Base-by-base conservation (phyloP, 345 rosid species). In the Zanthoxylum bungeanum region DNA sequence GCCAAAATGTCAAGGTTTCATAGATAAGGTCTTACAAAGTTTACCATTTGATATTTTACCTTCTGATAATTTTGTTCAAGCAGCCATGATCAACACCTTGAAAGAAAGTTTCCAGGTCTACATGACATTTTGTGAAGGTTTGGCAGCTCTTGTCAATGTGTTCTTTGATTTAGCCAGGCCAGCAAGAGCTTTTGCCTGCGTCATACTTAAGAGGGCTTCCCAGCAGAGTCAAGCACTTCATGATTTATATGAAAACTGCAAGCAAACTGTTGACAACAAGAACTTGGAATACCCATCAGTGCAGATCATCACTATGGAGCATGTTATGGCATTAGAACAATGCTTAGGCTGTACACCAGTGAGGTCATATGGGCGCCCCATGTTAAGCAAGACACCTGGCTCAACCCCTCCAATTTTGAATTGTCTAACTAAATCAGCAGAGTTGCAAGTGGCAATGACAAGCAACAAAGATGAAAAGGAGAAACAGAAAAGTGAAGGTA, bases 101-200 rank as follows among this genome's bases (percentile, higher is more conserved):
- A 92, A 86, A 75, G 98, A 92, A 73, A 92, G 96, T 83, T 92
- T 92, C 81, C 92, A 86, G 79, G 93, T 92, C 17, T 87, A 87
- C 82, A 60, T 21, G 27, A 81, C 86, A 3, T 85, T 81, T 37
- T 59, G 79, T 7, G 91, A 88, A 76, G 87, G 91, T 9, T 57
- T 88, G 1, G 82, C 87, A 0, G 75, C 83, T 52, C 88, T 90
- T 14, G 62, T 80, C 27, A 79, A 86, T 66, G 78, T 80, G 85
- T 75, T 88, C 74, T 90, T 90, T 42, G 93, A 92, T 77, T 77
- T 90, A 53, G 76, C 98, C 37, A 80, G 36, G 31, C 81, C 88
- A 9, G 91, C 96, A 7, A 83, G 88, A 80, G 84, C 72, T 30
- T 73, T 88, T 72, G 96, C 92, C 46, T 88, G 90, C 34, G 82